Evolutionary conservation across 2,329 filamentous ascomycete genomes (phyloP).

Genomic region (Hypoxylon sp.): DNA sequence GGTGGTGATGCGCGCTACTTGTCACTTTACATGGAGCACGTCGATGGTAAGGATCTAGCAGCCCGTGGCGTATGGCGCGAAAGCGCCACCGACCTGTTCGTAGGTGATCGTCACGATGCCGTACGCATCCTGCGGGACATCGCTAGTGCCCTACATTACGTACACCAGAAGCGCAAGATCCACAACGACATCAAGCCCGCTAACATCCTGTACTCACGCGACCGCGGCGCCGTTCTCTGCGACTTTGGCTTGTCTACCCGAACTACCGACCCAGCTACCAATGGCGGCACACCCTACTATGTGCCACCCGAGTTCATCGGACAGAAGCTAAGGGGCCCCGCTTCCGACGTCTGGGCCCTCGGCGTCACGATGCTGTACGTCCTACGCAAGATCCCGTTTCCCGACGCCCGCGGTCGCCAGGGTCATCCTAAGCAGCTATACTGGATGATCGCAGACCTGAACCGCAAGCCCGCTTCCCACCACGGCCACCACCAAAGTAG

Average conservation of each 20-base stretch:
- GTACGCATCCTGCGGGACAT: slow-evolving; percentile 69
- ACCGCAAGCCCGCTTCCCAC: slow-evolving; percentile 54
- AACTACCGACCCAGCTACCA: slow-evolving; percentile 62
- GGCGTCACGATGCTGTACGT: slow-evolving; percentile 74
- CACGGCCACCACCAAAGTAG: slow-evolving; percentile 40
- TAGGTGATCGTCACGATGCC: slow-evolving; percentile 65
- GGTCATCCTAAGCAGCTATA: slow-evolving; percentile 67
- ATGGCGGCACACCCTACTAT: slow-evolving; percentile 74
- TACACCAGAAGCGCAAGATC: slow-evolving; percentile 68
- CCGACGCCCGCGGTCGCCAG: slow-evolving; percentile 66
- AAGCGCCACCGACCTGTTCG: slow-evolving; percentile 64
- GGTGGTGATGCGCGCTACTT: slow-evolving; percentile 73
- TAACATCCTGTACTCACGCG: slow-evolving; percentile 72
- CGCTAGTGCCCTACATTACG: slow-evolving; percentile 68
- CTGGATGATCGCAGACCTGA: slow-evolving; percentile 72
- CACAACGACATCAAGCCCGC: slow-evolving; percentile 76
- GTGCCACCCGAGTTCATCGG: slow-evolving; percentile 74
- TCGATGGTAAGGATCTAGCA: slow-evolving; percentile 70
- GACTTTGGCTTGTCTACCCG: slow-evolving; percentile 72
- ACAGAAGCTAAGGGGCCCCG: slow-evolving; percentile 66
- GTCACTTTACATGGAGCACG: slow-evolving; percentile 74
- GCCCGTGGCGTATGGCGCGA: slow-evolving; percentile 66
- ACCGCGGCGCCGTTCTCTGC: slow-evolving; percentile 72
- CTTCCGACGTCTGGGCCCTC: slow-evolving; percentile 73
- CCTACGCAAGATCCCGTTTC: slow-evolving; percentile 68